A percentile compares a stretch with the other conserved stretches of the same genome.
Conservation (phyloP, 805 yeast genomes). For the Brettanomyces custersianus region DNA sequence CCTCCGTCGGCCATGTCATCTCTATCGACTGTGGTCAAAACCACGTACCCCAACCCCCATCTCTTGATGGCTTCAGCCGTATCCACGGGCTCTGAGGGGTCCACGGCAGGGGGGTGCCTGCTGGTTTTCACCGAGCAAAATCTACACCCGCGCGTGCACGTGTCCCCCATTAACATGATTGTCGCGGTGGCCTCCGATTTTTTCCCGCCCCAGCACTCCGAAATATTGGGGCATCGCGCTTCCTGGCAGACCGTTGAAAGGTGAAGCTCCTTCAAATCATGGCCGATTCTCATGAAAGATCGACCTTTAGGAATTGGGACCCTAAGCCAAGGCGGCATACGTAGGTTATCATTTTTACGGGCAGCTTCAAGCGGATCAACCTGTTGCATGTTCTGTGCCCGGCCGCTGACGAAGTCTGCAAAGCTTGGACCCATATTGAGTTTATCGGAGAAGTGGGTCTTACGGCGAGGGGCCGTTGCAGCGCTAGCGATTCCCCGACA, state of each 20-base stretch:
- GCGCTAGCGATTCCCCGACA: background rate
- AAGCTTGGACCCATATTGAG: slow-evolving; percentile 85
- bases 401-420: slow-evolving; percentile 81
- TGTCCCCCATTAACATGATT: slow-evolving; percentile 96
- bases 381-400: slow-evolving; percentile 52
- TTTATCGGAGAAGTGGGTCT: slow-evolving; percentile 35
- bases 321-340: slow-evolving; percentile 89
- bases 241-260: slow-evolving; percentile 97
- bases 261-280: slow-evolving; percentile 80
- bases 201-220: slow-evolving; percentile 99
- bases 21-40: slow-evolving; percentile 93
- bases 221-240: slow-evolving; percentile 98
- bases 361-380: slow-evolving; percentile 75
- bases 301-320: slow-evolving; percentile 96
- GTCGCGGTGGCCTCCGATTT: slow-evolving; percentile 94
- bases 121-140: slow-evolving; percentile 95
- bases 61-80: slow-evolving; percentile 95
- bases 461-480: background rate
- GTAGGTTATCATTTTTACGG: slow-evolving; percentile 41
- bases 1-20: slow-evolving; percentile 95
- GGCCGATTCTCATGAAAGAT: slow-evolving; percentile 68
- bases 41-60: slow-evolving; percentile 98
- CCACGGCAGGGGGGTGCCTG: slow-evolving; percentile 79
- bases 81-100: slow-evolving; percentile 94
- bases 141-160: slow-evolving; percentile 98